A percentile compares a stretch with the other conserved stretches of the same genome.
Conservation (phyloP, 306 rosid species). For the Morella rubra region DNA sequence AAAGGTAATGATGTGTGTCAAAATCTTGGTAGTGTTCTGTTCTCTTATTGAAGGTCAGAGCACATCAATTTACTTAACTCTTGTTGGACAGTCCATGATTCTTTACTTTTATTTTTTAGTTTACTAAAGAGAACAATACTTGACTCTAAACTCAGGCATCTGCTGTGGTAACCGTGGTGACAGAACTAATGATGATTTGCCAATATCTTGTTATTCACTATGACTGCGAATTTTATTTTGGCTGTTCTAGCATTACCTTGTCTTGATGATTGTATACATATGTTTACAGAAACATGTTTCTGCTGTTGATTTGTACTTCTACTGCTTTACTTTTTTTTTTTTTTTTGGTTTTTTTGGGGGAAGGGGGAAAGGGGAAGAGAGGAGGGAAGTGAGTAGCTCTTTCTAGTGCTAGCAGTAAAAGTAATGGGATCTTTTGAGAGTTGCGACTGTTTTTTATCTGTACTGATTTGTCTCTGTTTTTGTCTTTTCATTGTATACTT, state of each 20-base stretch:
- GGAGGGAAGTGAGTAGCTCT: not conserved
- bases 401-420: too few species aligned
- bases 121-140: not conserved
- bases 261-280: not conserved
- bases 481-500: too few species aligned
- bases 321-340: not conserved
- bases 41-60: constrained; percentile 15
- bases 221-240: too few species aligned
- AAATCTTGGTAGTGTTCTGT: constrained; percentile 13
- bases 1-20: constrained; percentile 15
- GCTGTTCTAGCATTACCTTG: not conserved
- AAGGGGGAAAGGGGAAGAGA: not conserved
- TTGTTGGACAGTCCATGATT: not conserved
- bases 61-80: not conserved
- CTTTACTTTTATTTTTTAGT: not conserved
- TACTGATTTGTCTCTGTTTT: not conserved
- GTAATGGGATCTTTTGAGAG: not conserved
- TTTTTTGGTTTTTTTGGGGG: not conserved
- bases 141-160: not conserved
- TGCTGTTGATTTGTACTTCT: not conserved
- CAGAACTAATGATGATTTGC: not conserved
- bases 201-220: not conserved
- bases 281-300: not conserved
- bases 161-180: not conserved
- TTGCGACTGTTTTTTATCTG: not conserved